A percentile compares a stretch with the other conserved stretches of the same genome.
Conservation (phyloP, 176 grass and related monocot genomes). For the Oryza nivara region DNA sequence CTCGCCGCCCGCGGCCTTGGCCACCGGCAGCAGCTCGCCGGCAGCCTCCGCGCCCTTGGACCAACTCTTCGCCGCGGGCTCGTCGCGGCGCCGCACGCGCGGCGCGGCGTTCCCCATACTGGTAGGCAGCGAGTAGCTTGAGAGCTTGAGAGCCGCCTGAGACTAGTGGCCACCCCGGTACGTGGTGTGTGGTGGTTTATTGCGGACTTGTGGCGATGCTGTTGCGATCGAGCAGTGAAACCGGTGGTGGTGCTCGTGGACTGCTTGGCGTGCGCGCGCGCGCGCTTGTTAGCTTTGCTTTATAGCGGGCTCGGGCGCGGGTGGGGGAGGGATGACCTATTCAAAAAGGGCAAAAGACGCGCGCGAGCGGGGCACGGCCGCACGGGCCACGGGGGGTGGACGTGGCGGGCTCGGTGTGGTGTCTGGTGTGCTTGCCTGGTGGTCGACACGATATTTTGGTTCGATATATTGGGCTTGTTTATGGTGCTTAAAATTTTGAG, state of each 20-base stretch:
- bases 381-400: background rate
- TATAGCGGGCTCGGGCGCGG: background rate
- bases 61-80: background rate
- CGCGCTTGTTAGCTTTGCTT: background rate
- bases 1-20: background rate
- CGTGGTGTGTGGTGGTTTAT: background rate
- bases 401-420: background rate
- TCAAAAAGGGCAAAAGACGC: background rate
- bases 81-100: conserved; percentile 25
- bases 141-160: no score
- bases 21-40: background rate
- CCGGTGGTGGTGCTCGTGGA: background rate
- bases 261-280: background rate
- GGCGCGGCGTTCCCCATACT: conserved; percentile 46
- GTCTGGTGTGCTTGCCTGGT: background rate
- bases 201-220: background rate
- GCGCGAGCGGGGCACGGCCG: no score
- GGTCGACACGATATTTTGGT: background rate
- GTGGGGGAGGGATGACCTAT: background rate
- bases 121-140: no score
- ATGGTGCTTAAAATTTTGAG: no score
- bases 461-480: no score
- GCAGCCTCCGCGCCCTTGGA: background rate
- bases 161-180: background rate
- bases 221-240: background rate